Evolutionary conservation across 208 protist genomes (phyloP), one percentile per base, ranked within the genome.

Genomic region (Strigomonas culicis): DNA sequence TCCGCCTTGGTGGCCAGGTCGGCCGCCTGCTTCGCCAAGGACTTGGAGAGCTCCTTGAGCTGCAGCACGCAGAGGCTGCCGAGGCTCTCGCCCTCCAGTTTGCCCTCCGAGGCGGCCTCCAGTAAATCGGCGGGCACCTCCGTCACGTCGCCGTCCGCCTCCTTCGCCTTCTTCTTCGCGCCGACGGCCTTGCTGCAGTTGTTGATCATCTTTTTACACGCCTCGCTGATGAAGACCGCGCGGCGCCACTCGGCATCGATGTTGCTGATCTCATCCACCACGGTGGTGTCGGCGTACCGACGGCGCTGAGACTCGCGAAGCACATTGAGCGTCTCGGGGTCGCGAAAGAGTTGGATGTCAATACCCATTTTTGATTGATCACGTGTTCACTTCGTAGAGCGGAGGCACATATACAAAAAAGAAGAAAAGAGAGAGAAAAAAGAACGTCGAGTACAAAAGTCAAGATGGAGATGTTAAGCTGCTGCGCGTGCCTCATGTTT

Each of bases 301-400:
- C 95, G 82, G 41, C 94, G 80, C 89, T 99, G 88, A 52, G 96
- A 98, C 82, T 99, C 94, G 41, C 93, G 88, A 50, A 99, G 81
- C 4, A 98, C 53, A 36, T 98, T 86, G 24, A 95, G 95, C 31
- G 96, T 92, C 36, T 92, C 95, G 25, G 98, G 85, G 32, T 96
- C 87, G 41, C 98, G 94, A 63, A 99, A 98, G 10, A 98, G 70
- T 39, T 92, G 76, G 69, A 99, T 98, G 78, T 99, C 98, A 36
- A 99, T 87, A 63, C 96, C 88, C 88, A 94, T 97, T 61, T 52
- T 25, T 11, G n/a, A 39, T 60, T 49, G 2, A 21, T 53, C 2
- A 4, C 17, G 24, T 56, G 1, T 66, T 49, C 19, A 58, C 58
- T 51, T 52, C 36, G 32, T 21, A 62, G 32, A 19, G 39, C 30